Evolutionary conservation across 176 grass and related monocot species (phyloP).

Genomic region (barley (Hordeum vulgare)): MorexV3_pseudomolecules_assembly NC_058523.1:90272167-90272666

Average conservation of each 20-base stretch:
- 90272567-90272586: background rate
- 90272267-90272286: background rate
- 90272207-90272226: background rate
- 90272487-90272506: too few species aligned
- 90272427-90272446: background rate
- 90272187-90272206: background rate
- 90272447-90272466: background rate
- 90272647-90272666: background rate
- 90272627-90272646: background rate
- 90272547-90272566: background rate
- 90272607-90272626: background rate
- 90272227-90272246: background rate
- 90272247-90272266: background rate
- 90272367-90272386: too few species aligned
- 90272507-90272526: background rate
- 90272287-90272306: background rate
- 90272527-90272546: background rate
- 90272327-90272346: background rate
- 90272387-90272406: background rate
- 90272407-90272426: background rate
- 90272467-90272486: background rate
- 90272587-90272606: background rate
- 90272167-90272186: background rate
- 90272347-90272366: background rate
- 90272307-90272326: background rate